Evolutionary conservation across 2,329 filamentous ascomycete genomes (phyloP).

Genomic region (Alternaria alternata): DNA sequence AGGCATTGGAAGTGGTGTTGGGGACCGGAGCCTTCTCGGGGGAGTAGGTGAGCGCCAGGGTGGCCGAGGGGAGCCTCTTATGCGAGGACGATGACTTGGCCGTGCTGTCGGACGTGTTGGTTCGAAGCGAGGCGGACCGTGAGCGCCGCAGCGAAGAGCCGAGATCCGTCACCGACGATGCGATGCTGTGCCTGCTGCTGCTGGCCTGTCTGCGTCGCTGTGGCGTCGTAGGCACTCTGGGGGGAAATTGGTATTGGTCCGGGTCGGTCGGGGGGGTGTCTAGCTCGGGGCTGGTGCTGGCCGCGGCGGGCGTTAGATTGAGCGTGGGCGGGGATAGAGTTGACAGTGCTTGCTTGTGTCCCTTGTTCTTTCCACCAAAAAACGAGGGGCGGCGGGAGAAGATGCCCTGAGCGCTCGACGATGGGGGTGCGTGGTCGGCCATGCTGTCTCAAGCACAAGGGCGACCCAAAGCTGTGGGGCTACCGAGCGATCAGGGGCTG

Average conservation of each 20-base stretch:
- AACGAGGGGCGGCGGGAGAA: constrained; percentile 45
- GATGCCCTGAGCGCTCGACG: constrained; percentile 25
- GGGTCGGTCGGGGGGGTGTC: constrained; percentile 18
- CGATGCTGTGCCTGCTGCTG: constrained; percentile 46
- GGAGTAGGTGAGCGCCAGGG: constrained; percentile 46
- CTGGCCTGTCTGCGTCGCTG: constrained; percentile 37
- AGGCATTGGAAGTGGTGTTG: constrained; percentile 27
- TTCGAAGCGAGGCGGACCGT: constrained; percentile 53
- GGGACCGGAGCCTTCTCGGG: constrained; percentile 43
- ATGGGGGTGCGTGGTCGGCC: constrained; percentile 23
- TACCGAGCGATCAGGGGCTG: constrained; percentile 24
- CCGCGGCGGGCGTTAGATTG: too few relatives aligned
- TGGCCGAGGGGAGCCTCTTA: constrained; percentile 46
- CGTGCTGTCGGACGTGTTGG: constrained; percentile 42
- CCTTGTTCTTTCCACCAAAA: constrained; percentile 35
- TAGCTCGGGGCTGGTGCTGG: neutral
- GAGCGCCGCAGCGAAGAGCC: constrained; percentile 50
- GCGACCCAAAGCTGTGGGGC: constrained; percentile 5
- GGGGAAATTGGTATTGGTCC: constrained; percentile 33
- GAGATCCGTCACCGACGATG: constrained; percentile 48
- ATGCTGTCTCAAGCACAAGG: constrained; percentile 9
- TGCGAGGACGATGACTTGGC: constrained; percentile 43
- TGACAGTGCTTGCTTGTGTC: constrained; percentile 16
- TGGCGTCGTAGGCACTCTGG: constrained; percentile 33
- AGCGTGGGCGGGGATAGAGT: constrained; percentile 11